Base-by-base conservation (phyloP, 2,329 filamentous ascomycete species). In the Fusarium staphyleae region DNA sequence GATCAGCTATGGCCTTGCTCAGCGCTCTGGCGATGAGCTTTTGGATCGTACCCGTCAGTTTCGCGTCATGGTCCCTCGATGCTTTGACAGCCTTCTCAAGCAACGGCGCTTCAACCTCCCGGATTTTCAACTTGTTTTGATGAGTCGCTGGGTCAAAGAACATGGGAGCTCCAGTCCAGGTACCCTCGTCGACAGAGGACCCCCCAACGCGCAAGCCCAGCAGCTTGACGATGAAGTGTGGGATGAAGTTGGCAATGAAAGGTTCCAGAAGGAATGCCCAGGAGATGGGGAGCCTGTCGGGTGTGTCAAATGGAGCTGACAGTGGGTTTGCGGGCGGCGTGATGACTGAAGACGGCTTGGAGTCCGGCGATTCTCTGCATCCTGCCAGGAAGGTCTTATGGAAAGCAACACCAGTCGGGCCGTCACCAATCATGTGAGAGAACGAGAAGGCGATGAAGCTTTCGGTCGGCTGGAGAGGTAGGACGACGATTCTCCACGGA, bases 341-440 rank as follows among this genome's bases (percentile, higher is more conserved):
- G 13, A 62, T 29, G 1, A 45, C 35, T 1, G 42, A 12, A 2
- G 52, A 32, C 13, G 30, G 18, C 22, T 40, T 15, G 0, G 13
- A 33, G 18, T 30, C 12, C 1, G 42, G 29, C 1, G 15, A 10
- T 8, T 52, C 30, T 15, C 30, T 48, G 15, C 55, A 36, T 9
- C 48, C 62, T 5, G 48, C 19, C 1, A 68, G 47, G 16, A 68
- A 65, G 4, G 52, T 53, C 37, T 48, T 63, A 32, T 68, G 66
- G 10, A 68, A 68, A 18, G 42, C 43, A 8, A 55, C 22, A 4
- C 66, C 66, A 2, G 60, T 45, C 2, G 62, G 40, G 2, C 66
- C 66, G 15, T 68, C 66, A 0, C 66, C 64, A 18, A 68, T 65
- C 1, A 52, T 44, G 12, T 68, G 66, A 16, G 64, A 67, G 32